Percentiles rank a stretch among this genome's conserved stretches.
phyloP scores from a whole-genome alignment of 1,284 basidiomycete genomes.

The Tetrapyrgos nigripes region DNA sequence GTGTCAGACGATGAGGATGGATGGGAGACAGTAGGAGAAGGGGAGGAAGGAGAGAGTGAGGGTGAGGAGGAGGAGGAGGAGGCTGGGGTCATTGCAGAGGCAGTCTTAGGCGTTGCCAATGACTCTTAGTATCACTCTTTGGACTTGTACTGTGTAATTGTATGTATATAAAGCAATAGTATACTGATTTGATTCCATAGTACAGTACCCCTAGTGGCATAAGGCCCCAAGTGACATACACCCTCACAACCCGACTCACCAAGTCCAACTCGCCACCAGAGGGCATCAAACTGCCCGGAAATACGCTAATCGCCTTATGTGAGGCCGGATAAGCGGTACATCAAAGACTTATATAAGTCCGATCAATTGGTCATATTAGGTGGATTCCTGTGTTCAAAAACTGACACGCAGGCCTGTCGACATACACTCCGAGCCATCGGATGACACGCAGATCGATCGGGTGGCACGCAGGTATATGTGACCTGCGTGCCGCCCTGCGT shows the following conservation, averaged over 20 bases:
- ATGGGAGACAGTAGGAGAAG: neutral
- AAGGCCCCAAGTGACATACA: neutral
- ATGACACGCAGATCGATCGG: no score
- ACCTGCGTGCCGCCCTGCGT: no score
- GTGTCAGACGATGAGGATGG: neutral
- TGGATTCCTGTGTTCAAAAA: no score
- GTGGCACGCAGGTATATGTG: no score
- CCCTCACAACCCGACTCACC: neutral
- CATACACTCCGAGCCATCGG: no score
- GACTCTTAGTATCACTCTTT: neutral
- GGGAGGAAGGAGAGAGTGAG: neutral
- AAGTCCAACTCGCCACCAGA: neutral
- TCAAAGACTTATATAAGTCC: neutral
- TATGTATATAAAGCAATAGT: no score
- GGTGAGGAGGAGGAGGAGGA: neutral
- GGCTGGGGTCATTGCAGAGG: neutral
- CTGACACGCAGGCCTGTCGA: no score
- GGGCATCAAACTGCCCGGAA: slow-evolving; percentile 4
- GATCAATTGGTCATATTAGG: slow-evolving; percentile 3
- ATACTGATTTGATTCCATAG: no score
- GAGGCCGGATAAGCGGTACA: neutral
- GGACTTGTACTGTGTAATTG: no score
- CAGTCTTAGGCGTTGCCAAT: slow-evolving; percentile 1
- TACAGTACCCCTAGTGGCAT: no score
- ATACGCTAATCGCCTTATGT: neutral